These are phyloP conservation scores for Amanita muscaria DNA, from an alignment of 768 basidiomycete species.

Conservation along the genomic window DNA sequence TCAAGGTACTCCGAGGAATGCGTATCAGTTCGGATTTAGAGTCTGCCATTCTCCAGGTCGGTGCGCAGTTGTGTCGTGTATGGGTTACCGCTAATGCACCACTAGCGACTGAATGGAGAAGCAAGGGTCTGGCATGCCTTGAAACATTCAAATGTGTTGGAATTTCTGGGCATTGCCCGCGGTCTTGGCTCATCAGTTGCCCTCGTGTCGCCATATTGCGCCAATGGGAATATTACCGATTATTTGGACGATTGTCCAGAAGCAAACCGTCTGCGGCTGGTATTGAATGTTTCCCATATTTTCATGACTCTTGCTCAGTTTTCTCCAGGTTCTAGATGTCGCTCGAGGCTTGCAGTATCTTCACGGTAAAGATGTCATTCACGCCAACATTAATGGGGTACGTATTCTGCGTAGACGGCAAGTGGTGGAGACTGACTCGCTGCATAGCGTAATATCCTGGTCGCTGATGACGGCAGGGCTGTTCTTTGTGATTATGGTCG, in stretches of 20 bases:
- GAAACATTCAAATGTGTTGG: conserved; percentile 46
- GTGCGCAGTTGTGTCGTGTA: conserved; percentile 16
- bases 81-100: neutral
- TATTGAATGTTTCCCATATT: conserved; percentile 29
- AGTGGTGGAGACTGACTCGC: neutral
- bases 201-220: conserved; percentile 61
- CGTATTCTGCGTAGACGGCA: conserved; percentile 11
- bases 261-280: conserved; percentile 2
- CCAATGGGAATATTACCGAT: conserved; percentile 44
- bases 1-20: conserved; percentile 46
- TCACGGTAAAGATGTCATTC: conserved; percentile 46
- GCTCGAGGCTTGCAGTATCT: conserved; percentile 51
- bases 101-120: conserved; percentile 48
- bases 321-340: conserved; percentile 18
- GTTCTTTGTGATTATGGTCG: conserved; percentile 58
- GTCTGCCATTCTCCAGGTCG: conserved; percentile 39
- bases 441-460: conserved; percentile 47
- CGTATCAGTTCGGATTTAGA: conserved; percentile 31
- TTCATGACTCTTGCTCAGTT: neutral
- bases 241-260: conserved; percentile 29
- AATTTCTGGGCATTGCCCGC: conserved; percentile 47
- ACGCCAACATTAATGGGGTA: conserved; percentile 58
- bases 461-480: conserved; percentile 41
- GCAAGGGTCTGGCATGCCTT: conserved; percentile 50
- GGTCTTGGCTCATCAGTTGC: conserved; percentile 37